These are phyloP conservation scores for Rhexocercosporidium sp. DNA, from an alignment of 2,329 filamentous ascomycete genomes.

Conservation along the genomic window DNA sequence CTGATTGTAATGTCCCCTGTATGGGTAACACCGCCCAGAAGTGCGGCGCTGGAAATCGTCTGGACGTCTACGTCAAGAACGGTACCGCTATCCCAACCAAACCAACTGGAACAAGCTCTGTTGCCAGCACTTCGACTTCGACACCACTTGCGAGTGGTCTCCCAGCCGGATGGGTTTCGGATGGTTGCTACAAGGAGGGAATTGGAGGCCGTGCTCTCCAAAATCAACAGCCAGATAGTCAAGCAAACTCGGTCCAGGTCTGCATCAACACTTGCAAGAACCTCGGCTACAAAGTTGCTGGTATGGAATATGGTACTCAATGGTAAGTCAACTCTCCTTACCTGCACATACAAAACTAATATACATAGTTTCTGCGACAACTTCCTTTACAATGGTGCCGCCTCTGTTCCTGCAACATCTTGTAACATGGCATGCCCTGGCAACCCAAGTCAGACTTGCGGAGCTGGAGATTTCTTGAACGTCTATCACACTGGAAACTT, in stretches of 20 bases:
- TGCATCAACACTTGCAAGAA: slow-evolving; percentile 2
- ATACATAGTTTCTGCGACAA: slow-evolving; percentile 10
- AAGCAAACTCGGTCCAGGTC: background rate
- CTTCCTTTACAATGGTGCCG: slow-evolving; percentile 9
- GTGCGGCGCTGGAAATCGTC: slow-evolving; percentile 39
- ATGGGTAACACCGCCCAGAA: slow-evolving; percentile 41
- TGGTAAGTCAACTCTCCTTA: background rate
- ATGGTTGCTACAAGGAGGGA: slow-evolving; percentile 26
- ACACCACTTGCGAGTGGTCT: slow-evolving; percentile 8
- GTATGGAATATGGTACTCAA: slow-evolving; percentile 17
- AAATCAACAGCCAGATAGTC: slow-evolving; percentile 11
- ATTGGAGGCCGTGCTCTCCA: slow-evolving; percentile 4
- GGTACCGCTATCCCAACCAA: slow-evolving; percentile 2
- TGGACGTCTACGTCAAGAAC: slow-evolving; percentile 7
- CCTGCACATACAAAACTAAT: background rate
- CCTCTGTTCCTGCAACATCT: background rate
- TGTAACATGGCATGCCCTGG: slow-evolving; percentile 14
- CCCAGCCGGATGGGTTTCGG: slow-evolving; percentile 22
- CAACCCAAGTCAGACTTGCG: slow-evolving; percentile 35
- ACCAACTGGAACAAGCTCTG: background rate
- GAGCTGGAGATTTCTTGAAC: slow-evolving; percentile 39
- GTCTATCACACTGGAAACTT: slow-evolving; percentile 35
- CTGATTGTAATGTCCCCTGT: slow-evolving; percentile 38
- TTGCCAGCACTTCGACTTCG: background rate
- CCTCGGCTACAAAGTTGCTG: slow-evolving; percentile 10